A percentile compares a stretch with the other conserved stretches of the same genome.
These are phyloP conservation scores for Penicillium crustosum DNA, from an alignment of 2,329 filamentous ascomycete species.

Conservation along the genomic window DNA sequence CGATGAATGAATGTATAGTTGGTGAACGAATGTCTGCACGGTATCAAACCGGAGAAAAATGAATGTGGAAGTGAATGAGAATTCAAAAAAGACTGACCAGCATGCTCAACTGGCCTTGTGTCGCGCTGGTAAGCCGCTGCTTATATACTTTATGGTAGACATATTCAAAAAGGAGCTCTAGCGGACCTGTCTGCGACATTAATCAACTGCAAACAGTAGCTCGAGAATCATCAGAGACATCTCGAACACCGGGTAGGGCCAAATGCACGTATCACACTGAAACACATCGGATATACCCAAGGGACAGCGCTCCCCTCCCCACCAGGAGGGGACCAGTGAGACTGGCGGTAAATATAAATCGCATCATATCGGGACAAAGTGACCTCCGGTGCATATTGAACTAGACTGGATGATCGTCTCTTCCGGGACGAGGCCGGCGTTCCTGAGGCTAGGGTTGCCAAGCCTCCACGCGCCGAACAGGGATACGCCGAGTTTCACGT, in stretches of 20 bases:
- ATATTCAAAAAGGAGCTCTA: neutral
- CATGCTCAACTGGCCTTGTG: constrained; percentile 8
- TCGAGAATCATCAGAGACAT: neutral
- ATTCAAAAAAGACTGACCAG: constrained; percentile 20
- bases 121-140: neutral
- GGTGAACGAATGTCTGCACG: constrained; percentile 17
- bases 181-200: neutral
- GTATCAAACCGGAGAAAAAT: constrained; percentile 24
- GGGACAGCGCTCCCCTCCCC: constrained; percentile 13
- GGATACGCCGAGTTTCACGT: constrained; percentile 22
- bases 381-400: neutral
- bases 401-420: neutral
- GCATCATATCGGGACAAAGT: constrained; percentile 3
- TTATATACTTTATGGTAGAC: constrained; percentile 13
- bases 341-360: constrained; percentile 9
- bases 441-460: constrained; percentile 19
- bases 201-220: constrained; percentile 17
- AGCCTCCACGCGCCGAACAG: constrained; percentile 26
- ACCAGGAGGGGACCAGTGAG: constrained; percentile 11
- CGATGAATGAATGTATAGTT: constrained; percentile 18
- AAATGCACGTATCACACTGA: constrained; percentile 13
- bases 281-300: constrained; percentile 16
- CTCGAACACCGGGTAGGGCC: constrained; percentile 4
- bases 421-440: constrained; percentile 18
- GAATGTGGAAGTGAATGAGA: constrained; percentile 19